Evolutionary conservation across 768 basidiomycete species (phyloP), one percentile per base, ranked within the genome.

Genomic region (Hortiboletus campestris): DNA sequence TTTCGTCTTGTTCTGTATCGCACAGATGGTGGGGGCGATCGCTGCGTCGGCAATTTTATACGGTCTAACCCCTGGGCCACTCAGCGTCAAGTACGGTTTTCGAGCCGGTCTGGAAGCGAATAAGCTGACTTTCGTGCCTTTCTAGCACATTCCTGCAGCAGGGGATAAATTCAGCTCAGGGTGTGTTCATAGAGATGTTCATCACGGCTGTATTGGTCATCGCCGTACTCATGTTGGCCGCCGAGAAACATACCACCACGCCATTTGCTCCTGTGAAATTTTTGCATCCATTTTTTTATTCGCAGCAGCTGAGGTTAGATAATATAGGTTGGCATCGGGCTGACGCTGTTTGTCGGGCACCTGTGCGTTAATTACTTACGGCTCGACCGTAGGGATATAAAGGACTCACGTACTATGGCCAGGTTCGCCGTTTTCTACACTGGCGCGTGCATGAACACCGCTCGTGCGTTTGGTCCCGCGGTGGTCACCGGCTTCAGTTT

Each of bases 171-270:
- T 56, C 67, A 4, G 76, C 82, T 1, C 84, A 88, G 66, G 84
- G 76, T 12, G 78, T 86, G 17, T 88, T 87, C 67, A 85, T 88
- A 56, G 86, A 88, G 66, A 84, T 86, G 79, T 87, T 88, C 68
- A 79, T 82, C 60, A 87, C 85, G 14, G 74, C 80, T 13, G 74
- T 76, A 16, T 74, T 88, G 39, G 79, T 83, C 41, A 68, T 86
- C 14, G 74, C 86, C 7, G 83, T 87, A n/a, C 78, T 88, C 57
- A 87, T 88, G 84, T 67, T 88, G 25, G 86, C 87, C 5, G 83
- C 82, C 16, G 87, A 88, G 69, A 88, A 88, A 69, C 86, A 86
- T 60, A 72, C 75, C 28, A 75, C 76, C 2, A 88, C 85, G 1
- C 82, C 86, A 0, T 84, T 87, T 62, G 85, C 85, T 19, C 86